Base-by-base conservation (phyloP, 495 filamentous ascomycete species). In the Aspergillus campestris region DNA sequence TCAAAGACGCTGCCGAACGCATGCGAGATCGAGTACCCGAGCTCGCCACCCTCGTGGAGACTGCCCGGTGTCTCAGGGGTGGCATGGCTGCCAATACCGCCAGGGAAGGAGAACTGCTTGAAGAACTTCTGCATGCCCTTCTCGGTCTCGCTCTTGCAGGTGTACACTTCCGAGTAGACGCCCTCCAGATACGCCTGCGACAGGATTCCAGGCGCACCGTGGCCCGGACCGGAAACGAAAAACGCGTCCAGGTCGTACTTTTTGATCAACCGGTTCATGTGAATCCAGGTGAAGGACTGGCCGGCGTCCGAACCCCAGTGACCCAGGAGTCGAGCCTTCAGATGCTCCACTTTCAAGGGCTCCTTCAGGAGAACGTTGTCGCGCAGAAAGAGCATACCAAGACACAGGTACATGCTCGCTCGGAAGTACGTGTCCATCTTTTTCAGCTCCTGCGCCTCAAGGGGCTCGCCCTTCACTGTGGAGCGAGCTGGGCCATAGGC, bases 101-200 rank as follows among this genome's bases (percentile, higher is more conserved):
- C 83, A 5, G 83, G 83, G 59, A 87, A 86, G 12, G 81, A 84
- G 66, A 86, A 87, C 52, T 84, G 79, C 67, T 84, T 84, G 74
- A 86, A 86, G 69, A 87, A 85, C 39, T 67, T 69, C 52, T 74
- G 70, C 78, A 86, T 69, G 27, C 83, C 82, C 41, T 75, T 69
- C 34, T 70, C 70, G 60, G 83, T 76, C 47, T 84, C 77, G 8
- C 73, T 71, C 56, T 75, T 82, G 42, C 83, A 75, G 3, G 81
- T 79, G 41, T 84, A 87, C 3, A 85, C 76, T 55, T 86, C 81
- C 0, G 77, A 80, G 55, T 86, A 86, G n/a, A 78, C 75, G 12
- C 82, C 82, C 49, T 87, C 82, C 7, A 86, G 74, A 50, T 86
- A 87, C n/a, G 79, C 74, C 53, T 84, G 81, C 7, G 80, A 81